A percentile compares a stretch with the other conserved stretches of the same genome.
phyloP scores from a whole-genome alignment of 441 rosid genomes.

The Mallotus repandus region DNA sequence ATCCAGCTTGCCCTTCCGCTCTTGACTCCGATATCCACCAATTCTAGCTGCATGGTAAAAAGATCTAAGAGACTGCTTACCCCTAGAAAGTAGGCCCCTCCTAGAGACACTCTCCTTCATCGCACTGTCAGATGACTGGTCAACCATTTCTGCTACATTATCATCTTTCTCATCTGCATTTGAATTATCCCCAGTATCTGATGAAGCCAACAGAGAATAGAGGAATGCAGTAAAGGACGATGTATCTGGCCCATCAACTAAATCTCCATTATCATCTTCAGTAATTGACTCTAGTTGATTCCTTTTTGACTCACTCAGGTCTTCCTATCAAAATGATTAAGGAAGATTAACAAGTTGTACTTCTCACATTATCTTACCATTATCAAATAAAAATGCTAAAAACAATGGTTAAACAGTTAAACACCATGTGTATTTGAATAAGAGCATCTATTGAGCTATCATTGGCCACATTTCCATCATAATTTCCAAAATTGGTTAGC shows the following conservation, averaged over 20 bases:
- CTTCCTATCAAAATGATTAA: constrained; percentile 41
- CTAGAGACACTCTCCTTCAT: constrained; percentile 54
- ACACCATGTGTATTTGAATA: neutral
- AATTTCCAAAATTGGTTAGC: neutral
- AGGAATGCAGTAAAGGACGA: constrained; percentile 94
- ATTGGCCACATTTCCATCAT: neutral
- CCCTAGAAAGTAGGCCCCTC: constrained; percentile 67
- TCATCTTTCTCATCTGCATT: constrained; percentile 40
- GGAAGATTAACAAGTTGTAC: neutral
- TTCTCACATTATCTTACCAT: neutral
- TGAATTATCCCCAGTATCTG: constrained; percentile 49
- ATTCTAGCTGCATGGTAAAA: constrained; percentile 55
- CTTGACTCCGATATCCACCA: constrained; percentile 50
- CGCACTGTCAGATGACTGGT: constrained; percentile 32
- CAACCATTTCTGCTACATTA: constrained; percentile 38
- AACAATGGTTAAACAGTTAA: neutral
- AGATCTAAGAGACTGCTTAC: constrained; percentile 67
- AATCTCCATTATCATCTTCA: constrained; percentile 45
- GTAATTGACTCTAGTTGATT: constrained; percentile 44
- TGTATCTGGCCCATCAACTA: constrained; percentile 78
- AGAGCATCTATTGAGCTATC: neutral
- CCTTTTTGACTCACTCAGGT: constrained; percentile 42
- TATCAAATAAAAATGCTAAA: neutral
- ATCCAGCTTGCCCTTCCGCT: constrained; percentile 42
- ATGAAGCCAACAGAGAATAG: constrained; percentile 66